A percentile compares a stretch with the other conserved stretches of the same genome.
Evolutionary conservation across 2,329 filamentous ascomycete species (phyloP).

Genomic region (Fusarium tupiense): DNA sequence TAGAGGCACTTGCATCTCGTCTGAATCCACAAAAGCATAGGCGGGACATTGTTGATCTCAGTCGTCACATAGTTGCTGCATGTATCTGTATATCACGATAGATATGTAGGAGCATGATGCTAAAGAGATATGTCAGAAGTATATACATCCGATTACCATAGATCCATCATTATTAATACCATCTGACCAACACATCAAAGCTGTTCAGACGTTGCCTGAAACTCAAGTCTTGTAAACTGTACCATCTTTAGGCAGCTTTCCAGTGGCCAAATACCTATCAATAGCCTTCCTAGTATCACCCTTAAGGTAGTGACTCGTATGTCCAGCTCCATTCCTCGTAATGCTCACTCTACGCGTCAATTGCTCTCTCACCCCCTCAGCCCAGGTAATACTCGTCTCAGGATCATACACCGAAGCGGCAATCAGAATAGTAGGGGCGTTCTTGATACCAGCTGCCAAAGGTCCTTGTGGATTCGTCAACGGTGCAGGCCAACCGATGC

Average conservation of each 20-base stretch:
- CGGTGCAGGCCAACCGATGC: constrained; percentile 36
- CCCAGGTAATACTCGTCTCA: constrained; percentile 31
- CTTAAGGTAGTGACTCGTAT: constrained; percentile 31
- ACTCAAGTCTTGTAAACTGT: constrained; percentile 29
- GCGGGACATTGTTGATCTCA: rapidly evolving
- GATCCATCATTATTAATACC: background rate
- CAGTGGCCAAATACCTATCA: constrained; percentile 32
- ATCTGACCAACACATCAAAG: background rate
- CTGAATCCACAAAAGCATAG: background rate
- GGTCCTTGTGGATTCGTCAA: constrained; percentile 27
- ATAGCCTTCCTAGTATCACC: constrained; percentile 38
- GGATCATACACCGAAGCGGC: constrained; percentile 34
- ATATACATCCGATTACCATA: background rate
- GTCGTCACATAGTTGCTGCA: background rate
- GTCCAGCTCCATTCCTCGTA: constrained; percentile 37
- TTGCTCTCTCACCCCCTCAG: constrained; percentile 33
- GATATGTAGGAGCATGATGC: background rate
- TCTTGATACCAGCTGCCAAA: background rate
- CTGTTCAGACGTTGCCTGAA: no score
- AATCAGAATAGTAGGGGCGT: constrained; percentile 30
- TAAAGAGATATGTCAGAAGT: background rate
- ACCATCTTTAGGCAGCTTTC: constrained; percentile 36
- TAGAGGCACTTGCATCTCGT: background rate
- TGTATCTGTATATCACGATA: background rate
- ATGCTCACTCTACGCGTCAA: constrained; percentile 35